Conservation (phyloP, 352 stramenopile species). For the Pythium inflatum region DNA sequence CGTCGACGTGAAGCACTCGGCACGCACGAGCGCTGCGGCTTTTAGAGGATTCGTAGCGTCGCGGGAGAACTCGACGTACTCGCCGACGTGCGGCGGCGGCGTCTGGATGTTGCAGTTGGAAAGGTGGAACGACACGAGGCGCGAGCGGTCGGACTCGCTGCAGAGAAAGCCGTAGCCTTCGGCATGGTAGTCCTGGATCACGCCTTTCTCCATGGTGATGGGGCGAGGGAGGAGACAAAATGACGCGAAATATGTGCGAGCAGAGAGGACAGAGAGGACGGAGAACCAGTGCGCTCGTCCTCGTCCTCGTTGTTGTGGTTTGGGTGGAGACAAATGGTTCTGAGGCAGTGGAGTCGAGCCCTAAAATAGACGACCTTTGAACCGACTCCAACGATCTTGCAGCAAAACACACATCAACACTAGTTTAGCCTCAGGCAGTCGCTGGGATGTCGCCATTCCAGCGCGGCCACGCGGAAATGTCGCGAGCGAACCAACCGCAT, state of each 20-base stretch:
- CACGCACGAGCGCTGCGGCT: neutral
- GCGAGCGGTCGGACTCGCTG: neutral
- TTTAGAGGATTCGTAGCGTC: neutral
- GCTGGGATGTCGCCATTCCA: too few species aligned
- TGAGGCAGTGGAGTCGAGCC: too few species aligned
- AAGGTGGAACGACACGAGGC: constrained; percentile 3
- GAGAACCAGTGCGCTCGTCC: too few species aligned
- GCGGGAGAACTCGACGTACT: neutral
- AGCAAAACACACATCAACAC: too few species aligned
- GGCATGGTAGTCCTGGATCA: neutral
- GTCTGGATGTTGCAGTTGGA: constrained; percentile 4
- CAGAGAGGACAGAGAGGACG: too few species aligned
- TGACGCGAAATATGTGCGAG: neutral
- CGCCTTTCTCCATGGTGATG: neutral
- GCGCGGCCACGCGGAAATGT: too few species aligned
- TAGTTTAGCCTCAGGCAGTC: too few species aligned
- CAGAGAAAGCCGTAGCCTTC: constrained; percentile 1
- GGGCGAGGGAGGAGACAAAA: neutral
- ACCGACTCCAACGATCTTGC: too few species aligned
- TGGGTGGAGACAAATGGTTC: too few species aligned
- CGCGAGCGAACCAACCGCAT: too few species aligned
- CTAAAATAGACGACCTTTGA: too few species aligned
- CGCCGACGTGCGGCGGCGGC: constrained; percentile 1
- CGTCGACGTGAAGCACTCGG: neutral
- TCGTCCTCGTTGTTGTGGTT: neutral